These are phyloP conservation scores for Plantago elongata DNA, from an alignment of 257 asterid genomes.

Conservation along the genomic window DNA sequence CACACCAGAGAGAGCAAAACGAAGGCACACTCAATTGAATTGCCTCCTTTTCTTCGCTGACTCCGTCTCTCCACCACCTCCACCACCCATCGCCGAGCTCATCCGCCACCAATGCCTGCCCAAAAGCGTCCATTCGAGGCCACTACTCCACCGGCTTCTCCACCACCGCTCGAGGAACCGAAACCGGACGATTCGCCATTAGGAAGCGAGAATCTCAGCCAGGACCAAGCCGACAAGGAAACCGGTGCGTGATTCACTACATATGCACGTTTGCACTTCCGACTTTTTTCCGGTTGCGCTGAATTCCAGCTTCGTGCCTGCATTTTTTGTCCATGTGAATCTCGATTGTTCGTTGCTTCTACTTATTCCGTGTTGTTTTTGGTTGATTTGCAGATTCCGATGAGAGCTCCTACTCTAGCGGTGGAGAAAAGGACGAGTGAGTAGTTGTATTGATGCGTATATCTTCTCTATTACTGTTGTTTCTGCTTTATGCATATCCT, in stretches of 20 bases:
- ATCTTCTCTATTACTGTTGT: constrained; percentile 15
- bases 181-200: constrained; percentile 44
- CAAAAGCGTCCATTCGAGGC: constrained; percentile 58
- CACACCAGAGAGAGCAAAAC: constrained; percentile 13
- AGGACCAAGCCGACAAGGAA: constrained; percentile 33
- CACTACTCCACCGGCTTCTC: constrained; percentile 46
- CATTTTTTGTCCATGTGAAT: constrained; percentile 27
- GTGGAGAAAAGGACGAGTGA: constrained; percentile 70
- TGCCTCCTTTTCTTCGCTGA: constrained; percentile 28
- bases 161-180: constrained; percentile 38
- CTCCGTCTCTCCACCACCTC: no score
- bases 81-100: no score
- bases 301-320: constrained; percentile 25
- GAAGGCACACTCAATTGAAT: constrained; percentile 33
- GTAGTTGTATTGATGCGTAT: constrained; percentile 11
- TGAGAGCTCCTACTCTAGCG: constrained; percentile 50
- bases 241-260: constrained; percentile 35
- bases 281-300: constrained; percentile 22
- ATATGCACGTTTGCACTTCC: constrained; percentile 20
- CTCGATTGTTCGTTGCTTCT: constrained; percentile 4
- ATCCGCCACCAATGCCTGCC: constrained; percentile 57
- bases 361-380: constrained; percentile 14
- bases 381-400: constrained; percentile 68
- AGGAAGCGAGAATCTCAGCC: constrained; percentile 44
- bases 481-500: not conserved